Conservation (phyloP, 345 rosid species). For the Cardamine resedifolia region DNA sequence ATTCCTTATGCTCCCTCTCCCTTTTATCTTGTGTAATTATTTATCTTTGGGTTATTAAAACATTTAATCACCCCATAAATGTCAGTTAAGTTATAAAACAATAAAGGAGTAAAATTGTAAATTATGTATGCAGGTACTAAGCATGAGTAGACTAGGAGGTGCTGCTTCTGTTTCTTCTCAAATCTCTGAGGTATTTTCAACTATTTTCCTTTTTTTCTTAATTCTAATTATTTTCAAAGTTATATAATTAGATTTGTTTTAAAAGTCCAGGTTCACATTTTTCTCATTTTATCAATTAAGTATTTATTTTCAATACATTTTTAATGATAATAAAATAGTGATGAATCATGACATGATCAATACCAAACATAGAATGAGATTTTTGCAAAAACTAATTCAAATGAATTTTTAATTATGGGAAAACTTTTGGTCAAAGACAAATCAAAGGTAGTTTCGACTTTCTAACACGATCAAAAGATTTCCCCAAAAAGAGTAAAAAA, state of each 20-base stretch:
- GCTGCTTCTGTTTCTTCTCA: conserved; percentile 88
- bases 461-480: conserved; percentile 18
- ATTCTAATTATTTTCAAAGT: background rate
- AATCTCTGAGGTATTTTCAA: conserved; percentile 65
- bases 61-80: background rate
- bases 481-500: conserved; percentile 16
- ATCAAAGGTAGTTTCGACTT: conserved; percentile 22
- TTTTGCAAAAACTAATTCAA: background rate
- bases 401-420: background rate
- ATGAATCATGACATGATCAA: background rate
- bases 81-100: background rate
- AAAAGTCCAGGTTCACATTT: background rate
- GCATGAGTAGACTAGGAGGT: conserved; percentile 96
- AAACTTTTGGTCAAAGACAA: background rate
- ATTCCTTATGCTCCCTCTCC: conserved; percentile 35
- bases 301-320: background rate
- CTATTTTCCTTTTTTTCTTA: background rate
- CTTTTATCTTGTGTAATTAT: background rate
- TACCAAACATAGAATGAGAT: conserved; percentile 17
- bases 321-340: background rate
- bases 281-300: background rate
- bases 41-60: background rate
- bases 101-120: background rate
- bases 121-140: conserved; percentile 60
- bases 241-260: background rate